Evolutionary conservation across 345 rosid species (phyloP).

Genomic region (Melaleuca alternifolia): DNA sequence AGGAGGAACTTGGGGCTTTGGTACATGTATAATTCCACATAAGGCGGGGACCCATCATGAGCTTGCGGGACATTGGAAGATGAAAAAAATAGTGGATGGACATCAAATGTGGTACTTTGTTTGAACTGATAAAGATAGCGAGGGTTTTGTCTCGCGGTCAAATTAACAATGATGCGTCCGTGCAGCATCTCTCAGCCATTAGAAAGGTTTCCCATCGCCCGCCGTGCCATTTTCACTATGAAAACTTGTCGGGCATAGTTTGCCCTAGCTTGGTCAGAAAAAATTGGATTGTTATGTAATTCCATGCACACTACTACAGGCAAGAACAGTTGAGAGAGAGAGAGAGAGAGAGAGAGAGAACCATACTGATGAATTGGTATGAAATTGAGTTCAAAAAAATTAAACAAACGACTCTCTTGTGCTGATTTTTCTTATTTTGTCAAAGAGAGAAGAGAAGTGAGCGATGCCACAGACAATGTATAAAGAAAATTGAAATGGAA

Average conservation of each 20-base stretch:
- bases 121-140: background rate
- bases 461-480: background rate
- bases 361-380: background rate
- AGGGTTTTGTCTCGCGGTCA: background rate
- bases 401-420: background rate
- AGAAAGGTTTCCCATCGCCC: background rate
- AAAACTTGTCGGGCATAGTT: background rate
- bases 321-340: background rate
- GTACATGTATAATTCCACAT: background rate
- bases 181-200: slow-evolving; percentile 3
- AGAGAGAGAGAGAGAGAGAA: background rate
- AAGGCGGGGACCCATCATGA: background rate
- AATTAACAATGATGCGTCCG: background rate
- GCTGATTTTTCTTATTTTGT: background rate
- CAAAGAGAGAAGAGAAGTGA: background rate
- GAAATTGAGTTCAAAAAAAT: background rate
- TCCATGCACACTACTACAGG: background rate
- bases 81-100: background rate
- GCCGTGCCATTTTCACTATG: background rate
- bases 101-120: background rate
- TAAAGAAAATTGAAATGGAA: background rate
- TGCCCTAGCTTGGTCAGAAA: background rate
- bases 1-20: background rate
- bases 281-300: background rate
- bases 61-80: background rate